A percentile compares a stretch with the other conserved stretches of the same genome.
Evolutionary conservation across 192 early-diverging fungal species (phyloP).

Genomic region (Spizellomyces sp.): DNA sequence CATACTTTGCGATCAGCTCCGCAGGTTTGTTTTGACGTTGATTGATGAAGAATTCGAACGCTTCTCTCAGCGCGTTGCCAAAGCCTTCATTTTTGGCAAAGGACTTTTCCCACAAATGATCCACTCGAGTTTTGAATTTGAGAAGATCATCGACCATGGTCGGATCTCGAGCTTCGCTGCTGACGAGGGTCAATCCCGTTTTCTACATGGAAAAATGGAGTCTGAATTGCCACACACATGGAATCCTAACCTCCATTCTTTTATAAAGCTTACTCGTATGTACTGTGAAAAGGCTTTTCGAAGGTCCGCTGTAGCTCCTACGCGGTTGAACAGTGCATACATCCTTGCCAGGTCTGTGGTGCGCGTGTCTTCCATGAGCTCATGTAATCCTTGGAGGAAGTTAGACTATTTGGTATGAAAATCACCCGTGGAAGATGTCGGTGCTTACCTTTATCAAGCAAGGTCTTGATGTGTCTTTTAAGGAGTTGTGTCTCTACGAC

Average conservation of each 20-base stretch:
- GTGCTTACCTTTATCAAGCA: constrained; percentile 64
- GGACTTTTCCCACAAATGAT: constrained; percentile 62
- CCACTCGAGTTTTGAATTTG: constrained; percentile 71
- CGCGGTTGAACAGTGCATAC: constrained; percentile 70
- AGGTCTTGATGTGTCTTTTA: constrained; percentile 64
- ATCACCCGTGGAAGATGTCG: neutral
- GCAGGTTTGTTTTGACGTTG: constrained; percentile 76
- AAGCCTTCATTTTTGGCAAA: constrained; percentile 72
- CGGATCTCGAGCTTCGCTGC: constrained; percentile 30
- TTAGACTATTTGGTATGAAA: neutral
- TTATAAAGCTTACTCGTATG: constrained; percentile 59
- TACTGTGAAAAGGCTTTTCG: constrained; percentile 63
- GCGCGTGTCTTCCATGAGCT: constrained; percentile 66
- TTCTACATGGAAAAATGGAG: constrained; percentile 66
- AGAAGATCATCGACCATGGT: constrained; percentile 83
- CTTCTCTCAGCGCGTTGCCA: constrained; percentile 72
- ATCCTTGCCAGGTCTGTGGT: constrained; percentile 71
- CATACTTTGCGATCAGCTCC: constrained; percentile 89
- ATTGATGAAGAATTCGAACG: constrained; percentile 88
- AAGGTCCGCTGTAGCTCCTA: constrained; percentile 68
- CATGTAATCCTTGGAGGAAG: constrained; percentile 60
- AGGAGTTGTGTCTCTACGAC: constrained; percentile 71
- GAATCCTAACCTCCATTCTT: neutral
- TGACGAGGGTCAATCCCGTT: constrained; percentile 33
- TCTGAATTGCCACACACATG: neutral